Conservation (phyloP, 495 filamentous ascomycete species). For the Chaetomium tenue region DNA sequence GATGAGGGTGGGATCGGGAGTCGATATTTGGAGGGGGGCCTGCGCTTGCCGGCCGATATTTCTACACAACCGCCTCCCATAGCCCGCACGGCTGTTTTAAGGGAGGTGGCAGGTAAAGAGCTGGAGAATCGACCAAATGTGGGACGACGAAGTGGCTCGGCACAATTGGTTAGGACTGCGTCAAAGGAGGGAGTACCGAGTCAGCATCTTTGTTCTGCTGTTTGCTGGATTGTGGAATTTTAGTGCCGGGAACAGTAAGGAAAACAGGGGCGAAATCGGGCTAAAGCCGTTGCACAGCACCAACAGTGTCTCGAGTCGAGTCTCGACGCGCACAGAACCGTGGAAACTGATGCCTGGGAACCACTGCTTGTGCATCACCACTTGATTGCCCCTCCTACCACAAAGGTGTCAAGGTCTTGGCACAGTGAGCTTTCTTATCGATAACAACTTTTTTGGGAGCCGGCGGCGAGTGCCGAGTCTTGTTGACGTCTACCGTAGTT, state of each 20-base stretch:
- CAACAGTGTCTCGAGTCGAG: not conserved
- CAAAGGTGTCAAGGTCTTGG: not conserved
- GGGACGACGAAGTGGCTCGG: not conserved
- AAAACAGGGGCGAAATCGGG: not conserved
- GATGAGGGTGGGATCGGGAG: not conserved
- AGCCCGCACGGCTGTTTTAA: not conserved
- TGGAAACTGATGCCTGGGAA: not conserved
- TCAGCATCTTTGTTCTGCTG: constrained; percentile 14
- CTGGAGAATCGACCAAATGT: not conserved
- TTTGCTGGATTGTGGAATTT: not conserved
- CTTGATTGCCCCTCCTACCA: constrained; percentile 9
- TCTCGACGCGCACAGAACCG: not conserved
- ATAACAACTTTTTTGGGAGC: constrained; percentile 13
- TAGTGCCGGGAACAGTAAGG: not conserved
- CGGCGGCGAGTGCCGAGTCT: not conserved
- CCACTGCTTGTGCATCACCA: not conserved
- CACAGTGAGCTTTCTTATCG: constrained; percentile 5
- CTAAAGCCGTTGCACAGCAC: constrained; percentile 1
- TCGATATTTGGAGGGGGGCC: not conserved
- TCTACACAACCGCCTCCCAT: not conserved
- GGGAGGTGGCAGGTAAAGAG: not conserved
- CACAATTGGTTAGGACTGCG: not conserved
- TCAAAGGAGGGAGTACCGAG: not conserved
- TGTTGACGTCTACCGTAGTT: not conserved
- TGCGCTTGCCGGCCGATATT: not conserved